Evolutionary conservation across 352 stramenopile genomes (phyloP).

Genomic region (Aphanomyces euteiches): DNA sequence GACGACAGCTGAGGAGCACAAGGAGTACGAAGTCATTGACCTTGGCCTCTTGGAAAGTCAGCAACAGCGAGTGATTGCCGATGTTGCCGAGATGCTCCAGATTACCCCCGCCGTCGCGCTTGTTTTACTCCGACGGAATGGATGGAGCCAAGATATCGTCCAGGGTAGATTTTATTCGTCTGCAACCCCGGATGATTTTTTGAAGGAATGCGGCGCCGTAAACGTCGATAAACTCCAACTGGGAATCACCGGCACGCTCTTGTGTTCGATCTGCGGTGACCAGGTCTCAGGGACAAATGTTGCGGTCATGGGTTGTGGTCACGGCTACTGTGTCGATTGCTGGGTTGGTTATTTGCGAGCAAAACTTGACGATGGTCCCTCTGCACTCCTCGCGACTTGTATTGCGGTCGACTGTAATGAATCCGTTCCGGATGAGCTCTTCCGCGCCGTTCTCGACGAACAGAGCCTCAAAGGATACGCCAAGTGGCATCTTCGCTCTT

Average conservation of each 20-base stretch:
- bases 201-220: slow-evolving; percentile 1
- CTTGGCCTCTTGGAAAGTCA: slow-evolving; percentile 72
- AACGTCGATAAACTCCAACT: not conserved
- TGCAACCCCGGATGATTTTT: not conserved
- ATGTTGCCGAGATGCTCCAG: slow-evolving; percentile 79
- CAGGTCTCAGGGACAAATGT: slow-evolving; percentile 57
- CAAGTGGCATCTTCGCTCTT: slow-evolving; percentile 29
- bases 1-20: slow-evolving; percentile 31
- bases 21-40: slow-evolving; percentile 83
- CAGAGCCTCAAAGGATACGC: not conserved
- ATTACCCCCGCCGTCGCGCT: slow-evolving; percentile 53
- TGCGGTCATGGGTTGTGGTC: slow-evolving; percentile 71
- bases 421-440: slow-evolving; percentile 55
- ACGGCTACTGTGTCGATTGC: slow-evolving; percentile 84
- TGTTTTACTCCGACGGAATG: slow-evolving; percentile 21
- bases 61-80: slow-evolving; percentile 53
- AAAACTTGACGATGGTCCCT: slow-evolving; percentile 54
- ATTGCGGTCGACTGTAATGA: slow-evolving; percentile 74
- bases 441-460: slow-evolving; percentile 41
- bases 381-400: slow-evolving; percentile 68
- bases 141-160: slow-evolving; percentile 24
- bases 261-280: slow-evolving; percentile 39
- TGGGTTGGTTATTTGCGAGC: slow-evolving; percentile 52
- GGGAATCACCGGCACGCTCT: slow-evolving; percentile 14
- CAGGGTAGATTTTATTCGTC: slow-evolving; percentile 17